Evolutionary conservation across 805 yeast species (phyloP), one percentile per base, ranked within the genome.

Genomic region (Dipodascopsis tothii): DNA sequence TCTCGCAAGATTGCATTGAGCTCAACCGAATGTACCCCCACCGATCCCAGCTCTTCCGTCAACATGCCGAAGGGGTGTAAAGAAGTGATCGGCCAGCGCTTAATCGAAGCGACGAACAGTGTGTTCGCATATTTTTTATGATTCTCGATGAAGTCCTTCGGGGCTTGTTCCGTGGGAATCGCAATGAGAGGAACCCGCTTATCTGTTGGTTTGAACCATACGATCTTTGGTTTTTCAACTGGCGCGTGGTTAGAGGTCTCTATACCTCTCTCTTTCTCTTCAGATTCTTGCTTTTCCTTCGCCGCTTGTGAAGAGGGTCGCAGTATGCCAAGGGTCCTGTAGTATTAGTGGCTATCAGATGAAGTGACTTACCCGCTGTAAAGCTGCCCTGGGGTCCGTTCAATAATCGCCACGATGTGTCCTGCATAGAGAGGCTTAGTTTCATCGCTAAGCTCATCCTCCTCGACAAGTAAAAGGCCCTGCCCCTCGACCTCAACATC

Each of bases 401-500:
- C 98, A 53, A 92, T 83, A 22, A 92, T 95, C 1, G 98, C 98
- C 52, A 92, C 97, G 43, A 92, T 95, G 59, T 92, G 98, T 19
- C 98, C 98, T 0, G 97, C 96, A 58, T 90, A 92, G 41, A 92
- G 70, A 4, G 98, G 98, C 62, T 85, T 88, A 55, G 78, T 78
- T 35, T 85, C 95, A 60, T 90, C 96, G 58, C 81, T 84, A 55
- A 90, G 84, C 63, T 88, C 96, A 60, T 90, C 96, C 60, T 92
- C 98, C 64, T 92, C 98, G 14, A 83, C 92, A 41, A 92, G 69
- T 37, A 92, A 68, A 51, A 92, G 71, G 1, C 95, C 83, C 65
- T 92, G 98, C 36, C 98, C 98, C 65, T 92, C 98, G 34, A 92
- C 98, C 66, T 92, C 98, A 20, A 92, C 95, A 60, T 92, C 98